Conservation (phyloP, 1,284 basidiomycete genomes). For the Sanghuangporus weigelae region DNA sequence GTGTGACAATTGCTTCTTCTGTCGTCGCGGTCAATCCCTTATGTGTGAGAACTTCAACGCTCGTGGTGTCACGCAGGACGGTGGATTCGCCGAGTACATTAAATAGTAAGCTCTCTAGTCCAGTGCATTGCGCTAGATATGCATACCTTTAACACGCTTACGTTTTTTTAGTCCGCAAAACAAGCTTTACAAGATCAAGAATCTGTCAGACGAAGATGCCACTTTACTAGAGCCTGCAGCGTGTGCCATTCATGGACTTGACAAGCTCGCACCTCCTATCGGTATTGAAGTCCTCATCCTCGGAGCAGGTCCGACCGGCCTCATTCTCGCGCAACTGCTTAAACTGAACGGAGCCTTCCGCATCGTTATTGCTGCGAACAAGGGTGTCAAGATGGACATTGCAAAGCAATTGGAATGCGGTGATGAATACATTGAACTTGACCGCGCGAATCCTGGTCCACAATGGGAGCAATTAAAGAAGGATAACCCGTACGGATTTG, state of each 20-base stretch:
- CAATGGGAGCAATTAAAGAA: slow-evolving; percentile 78
- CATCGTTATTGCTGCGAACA: slow-evolving; percentile 78
- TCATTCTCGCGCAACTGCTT: slow-evolving; percentile 81
- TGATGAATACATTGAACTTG: slow-evolving; percentile 81
- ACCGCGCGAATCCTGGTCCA: slow-evolving; percentile 64
- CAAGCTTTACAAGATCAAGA: slow-evolving; percentile 81
- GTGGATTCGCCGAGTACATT: slow-evolving; percentile 87
- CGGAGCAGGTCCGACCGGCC: slow-evolving; percentile 74
- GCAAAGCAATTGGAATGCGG: slow-evolving; percentile 71
- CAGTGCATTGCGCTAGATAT: neutral
- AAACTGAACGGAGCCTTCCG: slow-evolving; percentile 77
- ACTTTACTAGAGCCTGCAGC: slow-evolving; percentile 86
- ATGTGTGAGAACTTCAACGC: slow-evolving; percentile 78
- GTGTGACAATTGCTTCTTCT: slow-evolving; percentile 82
- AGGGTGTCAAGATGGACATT: slow-evolving; percentile 81
- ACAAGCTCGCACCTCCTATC: slow-evolving; percentile 73
- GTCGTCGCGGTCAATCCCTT: slow-evolving; percentile 67
- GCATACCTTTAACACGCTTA: neutral
- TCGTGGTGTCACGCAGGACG: slow-evolving; percentile 69
- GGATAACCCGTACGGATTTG: slow-evolving; percentile 81
- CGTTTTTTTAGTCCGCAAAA: slow-evolving; percentile 40
- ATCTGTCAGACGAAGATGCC: slow-evolving; percentile 82
- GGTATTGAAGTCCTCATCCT: slow-evolving; percentile 76
- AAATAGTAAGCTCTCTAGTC: slow-evolving; percentile 49
- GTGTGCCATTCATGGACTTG: slow-evolving; percentile 85